Evolutionary conservation across 352 stramenopile genomes (phyloP), one percentile per base, ranked within the genome.

Genomic region (Pythium folliculosum): DNA sequence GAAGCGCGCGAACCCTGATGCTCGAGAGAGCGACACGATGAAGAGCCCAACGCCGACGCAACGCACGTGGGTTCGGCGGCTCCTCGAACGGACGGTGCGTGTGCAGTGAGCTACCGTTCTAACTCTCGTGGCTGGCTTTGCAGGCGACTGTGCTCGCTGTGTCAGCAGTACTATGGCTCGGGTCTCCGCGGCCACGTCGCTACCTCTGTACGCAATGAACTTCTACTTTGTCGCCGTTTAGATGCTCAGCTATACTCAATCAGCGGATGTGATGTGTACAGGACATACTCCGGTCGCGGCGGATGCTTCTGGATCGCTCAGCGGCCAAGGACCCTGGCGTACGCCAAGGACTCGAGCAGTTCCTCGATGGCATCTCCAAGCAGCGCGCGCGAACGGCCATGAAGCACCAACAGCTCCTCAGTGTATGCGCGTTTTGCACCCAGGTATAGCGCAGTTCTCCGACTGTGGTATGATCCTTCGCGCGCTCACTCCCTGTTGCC

Each of bases 271-370:
- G 45, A 37, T 45, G 19, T 38, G 44, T n/a, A n/a, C 35, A 89
- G 81, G 81, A 87, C 55, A 58, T 89, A 19, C 63, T 89, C 53
- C 81, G 81, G 37, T 77, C 78, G 3, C 66, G 81, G 22, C 69
- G 78, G 17, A 88, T 89, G 81, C 57, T 89, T 23, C 67, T 86
- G 8, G 78, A 87, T 44, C 71, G 78, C 7, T 77, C 67, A 12
- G 61, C 75, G 0, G 68, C 72, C 13, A 59, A 45, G 0, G 72
- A 79, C 49, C 63, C 78, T 5, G 45, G 45, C 7, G 51, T 75
- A 9, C 75, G 67, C 0, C 40, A 77, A 27, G 78, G 77, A 14
- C 71, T 89, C n/a, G 72, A 81, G 8, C 59, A 66, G 47, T 89
- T 89, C 52, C 69, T 89, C 2, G 66, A 76, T 27, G 78, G 82